Evolutionary conservation across 1,139 yeast genomes (phyloP).

Genomic region (Petasospora rhodanensis): DNA sequence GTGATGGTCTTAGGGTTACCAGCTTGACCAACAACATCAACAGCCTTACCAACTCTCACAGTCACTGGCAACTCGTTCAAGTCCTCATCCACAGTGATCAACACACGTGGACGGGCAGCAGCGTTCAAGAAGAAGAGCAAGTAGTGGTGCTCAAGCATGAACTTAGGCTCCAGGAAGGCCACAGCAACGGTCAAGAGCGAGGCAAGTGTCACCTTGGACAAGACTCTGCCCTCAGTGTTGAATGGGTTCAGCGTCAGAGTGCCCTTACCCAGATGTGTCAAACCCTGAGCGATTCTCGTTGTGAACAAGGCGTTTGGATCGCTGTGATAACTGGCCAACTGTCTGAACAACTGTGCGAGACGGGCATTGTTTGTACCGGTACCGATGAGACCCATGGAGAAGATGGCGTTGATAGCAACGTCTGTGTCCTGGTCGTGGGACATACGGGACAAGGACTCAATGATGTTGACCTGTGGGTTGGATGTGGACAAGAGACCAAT

Average conservation of each 20-base stretch:
- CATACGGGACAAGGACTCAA: constrained; percentile 91
- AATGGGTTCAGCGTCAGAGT: constrained; percentile 87
- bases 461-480: constrained; percentile 95
- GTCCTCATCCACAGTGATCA: constrained; percentile 87
- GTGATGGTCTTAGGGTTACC: constrained; percentile 98
- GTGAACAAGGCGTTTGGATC: constrained; percentile 89
- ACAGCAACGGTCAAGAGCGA: constrained; percentile 82
- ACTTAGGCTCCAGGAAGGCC: constrained; percentile 79
- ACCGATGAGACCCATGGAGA: constrained; percentile 96
- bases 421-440: constrained; percentile 95
- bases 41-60: constrained; percentile 98
- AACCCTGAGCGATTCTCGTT: constrained; percentile 93
- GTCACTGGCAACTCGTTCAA: constrained; percentile 80
- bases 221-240: constrained; percentile 81
- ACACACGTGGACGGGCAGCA: constrained; percentile 89
- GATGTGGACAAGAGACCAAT: constrained; percentile 94
- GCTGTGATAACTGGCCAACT: constrained; percentile 89
- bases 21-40: constrained; percentile 97
- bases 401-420: constrained; percentile 92
- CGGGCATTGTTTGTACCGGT: constrained; percentile 99
- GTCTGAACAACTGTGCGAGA: constrained; percentile 90
- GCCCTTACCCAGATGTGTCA: constrained; percentile 91
- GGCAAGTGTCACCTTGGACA: constrained; percentile 87
- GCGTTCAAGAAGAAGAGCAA: constrained; percentile 83
- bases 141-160: constrained; percentile 62